Base-by-base conservation (phyloP, 2,329 filamentous ascomycete genomes). In the Fusarium goolgardi region DNA sequence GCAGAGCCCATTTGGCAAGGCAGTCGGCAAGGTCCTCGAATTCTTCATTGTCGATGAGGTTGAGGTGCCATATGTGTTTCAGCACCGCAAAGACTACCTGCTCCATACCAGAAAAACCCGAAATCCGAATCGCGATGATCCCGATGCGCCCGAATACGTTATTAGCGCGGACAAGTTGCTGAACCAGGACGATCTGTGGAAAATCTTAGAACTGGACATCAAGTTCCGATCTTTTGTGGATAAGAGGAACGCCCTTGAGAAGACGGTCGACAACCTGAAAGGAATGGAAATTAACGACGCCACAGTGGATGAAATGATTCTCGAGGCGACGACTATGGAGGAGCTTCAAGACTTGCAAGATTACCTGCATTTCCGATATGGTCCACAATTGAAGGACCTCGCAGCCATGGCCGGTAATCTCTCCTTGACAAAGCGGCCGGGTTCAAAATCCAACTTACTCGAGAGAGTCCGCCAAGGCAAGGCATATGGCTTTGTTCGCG, bases 321-420 rank as follows among this genome's bases (percentile, higher is more conserved):
- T 86, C 1, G 85, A 89, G 59, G 94, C 94, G 5, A 88, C 88
- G 6, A 95, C 91, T 1, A 94, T 97, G 84, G 96, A 99, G 76
- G 96, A 99, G 76, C 85, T 99, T 20, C 96, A 99, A 76, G 96
- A 99, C 78, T 81, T 99, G 23, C 95, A 98, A 76, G 96, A 99
- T 75, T 98, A 98, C 73, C 83, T 98, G 54, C 94, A 98, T 75
- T 99, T 99, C 79, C 91, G 94, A 75, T 98, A 98, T 73, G 89
- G 92, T 6, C 83, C 89, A 5, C 89, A 97, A 76, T 84, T 98
- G 49, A 95, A 92, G 76, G 94, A 98, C 67, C 80, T 96, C 47
- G 87, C 90, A 16, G 82, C 88, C 20, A 84, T 88, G 63, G 85
- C 89, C 40, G 83, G 86, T 16, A 88, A 88, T 55, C 80, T 84